A percentile compares a stretch with the other conserved stretches of the same genome.
phyloP scores from a whole-genome alignment of 192 early-diverging fungal genomes.

The Paraglomus occultum region DNA sequence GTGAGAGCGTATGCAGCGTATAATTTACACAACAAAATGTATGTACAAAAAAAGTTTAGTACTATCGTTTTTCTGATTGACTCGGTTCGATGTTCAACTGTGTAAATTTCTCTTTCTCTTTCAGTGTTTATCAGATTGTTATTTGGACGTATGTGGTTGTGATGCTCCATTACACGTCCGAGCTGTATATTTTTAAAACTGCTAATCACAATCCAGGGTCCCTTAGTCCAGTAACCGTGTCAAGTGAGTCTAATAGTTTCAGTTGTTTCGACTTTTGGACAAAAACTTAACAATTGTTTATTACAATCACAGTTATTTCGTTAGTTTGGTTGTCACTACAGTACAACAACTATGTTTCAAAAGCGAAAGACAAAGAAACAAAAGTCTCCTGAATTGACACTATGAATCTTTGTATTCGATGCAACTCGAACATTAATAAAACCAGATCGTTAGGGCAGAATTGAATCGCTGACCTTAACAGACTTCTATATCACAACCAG shows the following conservation, averaged over 20 bases:
- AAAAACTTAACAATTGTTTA: constrained; percentile 8
- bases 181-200: constrained; percentile 62
- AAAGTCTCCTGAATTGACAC: too few relatives aligned
- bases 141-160: constrained; percentile 74
- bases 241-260: constrained; percentile 42
- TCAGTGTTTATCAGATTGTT: constrained; percentile 52
- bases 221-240: constrained; percentile 64
- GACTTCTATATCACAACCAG: too few relatives aligned
- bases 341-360: constrained; percentile 34
- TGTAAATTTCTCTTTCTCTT: background rate
- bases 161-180: constrained; percentile 64
- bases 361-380: too few relatives aligned
- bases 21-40: constrained; percentile 72
- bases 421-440: too few relatives aligned
- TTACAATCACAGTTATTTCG: constrained; percentile 31
- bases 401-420: too few relatives aligned
- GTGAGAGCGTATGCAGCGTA: constrained; percentile 85
- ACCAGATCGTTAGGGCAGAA: too few relatives aligned
- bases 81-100: too few relatives aligned
- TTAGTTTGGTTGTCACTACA: constrained; percentile 43
- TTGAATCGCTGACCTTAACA: too few relatives aligned
- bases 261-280: background rate
- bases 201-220: constrained; percentile 62
- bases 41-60: constrained; percentile 31
- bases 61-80: background rate